Evolutionary conservation across 129 eudicot species (phyloP).

Genomic region (Artemisia argyi): DNA sequence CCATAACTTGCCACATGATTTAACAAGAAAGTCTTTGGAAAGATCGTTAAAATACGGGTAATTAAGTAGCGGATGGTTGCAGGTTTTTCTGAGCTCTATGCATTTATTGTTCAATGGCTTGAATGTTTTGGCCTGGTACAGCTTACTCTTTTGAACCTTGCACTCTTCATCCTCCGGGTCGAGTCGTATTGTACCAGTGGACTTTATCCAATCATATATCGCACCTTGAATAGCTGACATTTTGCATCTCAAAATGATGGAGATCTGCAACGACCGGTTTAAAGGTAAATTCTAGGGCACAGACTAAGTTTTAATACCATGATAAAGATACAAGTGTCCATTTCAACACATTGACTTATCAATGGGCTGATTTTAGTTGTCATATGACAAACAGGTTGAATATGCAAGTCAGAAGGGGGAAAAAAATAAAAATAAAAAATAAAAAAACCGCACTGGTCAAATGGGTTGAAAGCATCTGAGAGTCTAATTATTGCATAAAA

Average conservation of each 20-base stretch:
- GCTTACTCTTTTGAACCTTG: constrained; percentile 52
- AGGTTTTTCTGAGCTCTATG: constrained; percentile 93
- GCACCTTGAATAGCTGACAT: constrained; percentile 93
- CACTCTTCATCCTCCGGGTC: constrained; percentile 90
- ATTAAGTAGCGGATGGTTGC: constrained; percentile 93
- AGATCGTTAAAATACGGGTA: constrained; percentile 81
- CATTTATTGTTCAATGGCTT: constrained; percentile 76
- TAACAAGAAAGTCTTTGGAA: constrained; percentile 86
- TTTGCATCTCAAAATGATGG: constrained; percentile 76
- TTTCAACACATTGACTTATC: too few species aligned
- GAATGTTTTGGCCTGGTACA: constrained; percentile 61
- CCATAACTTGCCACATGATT: constrained; percentile 92
- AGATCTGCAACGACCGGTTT: constrained; percentile 52
- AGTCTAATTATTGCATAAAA: too few species aligned
- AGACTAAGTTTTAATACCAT: neutral
- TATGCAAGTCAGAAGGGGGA: too few species aligned
- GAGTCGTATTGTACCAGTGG: constrained; percentile 85
- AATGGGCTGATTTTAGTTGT: too few species aligned
- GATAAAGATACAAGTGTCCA: too few species aligned
- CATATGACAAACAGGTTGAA: too few species aligned
- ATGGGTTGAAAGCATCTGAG: too few species aligned
- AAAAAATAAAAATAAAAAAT: too few species aligned
- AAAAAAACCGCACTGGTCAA: too few species aligned
- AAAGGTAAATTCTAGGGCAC: constrained; percentile 3
- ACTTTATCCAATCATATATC: constrained; percentile 89